Percentiles rank a stretch among this genome's conserved stretches.
Conservation (phyloP, 208 protist genomes). For the Histomonas meleagridis region DNA sequence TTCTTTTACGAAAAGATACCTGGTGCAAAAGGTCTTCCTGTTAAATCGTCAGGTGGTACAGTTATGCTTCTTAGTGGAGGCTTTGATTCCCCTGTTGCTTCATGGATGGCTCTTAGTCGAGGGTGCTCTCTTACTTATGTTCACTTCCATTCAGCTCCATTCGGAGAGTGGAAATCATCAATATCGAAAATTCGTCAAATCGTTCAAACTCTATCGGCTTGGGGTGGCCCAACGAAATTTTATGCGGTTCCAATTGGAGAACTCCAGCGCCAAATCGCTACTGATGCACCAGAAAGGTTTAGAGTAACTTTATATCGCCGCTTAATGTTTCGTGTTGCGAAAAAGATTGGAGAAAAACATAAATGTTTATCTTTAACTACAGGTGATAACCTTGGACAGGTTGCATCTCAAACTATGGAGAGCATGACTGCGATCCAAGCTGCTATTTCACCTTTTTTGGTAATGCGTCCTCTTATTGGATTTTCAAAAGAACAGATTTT, state of each 20-base stretch:
- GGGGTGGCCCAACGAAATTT: background rate
- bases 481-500: conserved; percentile 27
- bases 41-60: background rate
- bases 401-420: conserved; percentile 20
- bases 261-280: background rate
- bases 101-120: background rate
- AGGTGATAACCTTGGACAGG: conserved; percentile 13
- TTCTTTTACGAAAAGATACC: background rate
- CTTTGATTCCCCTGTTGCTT: background rate
- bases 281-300: background rate
- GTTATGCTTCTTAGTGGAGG: background rate
- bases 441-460: background rate
- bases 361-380: background rate
- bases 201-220: background rate
- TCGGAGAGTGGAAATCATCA: background rate
- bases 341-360: background rate
- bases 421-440: background rate
- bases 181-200: background rate
- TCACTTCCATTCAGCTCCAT: conserved; percentile 31
- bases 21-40: background rate
- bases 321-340: conserved; percentile 1
- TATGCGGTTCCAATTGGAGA: conserved; percentile 22
- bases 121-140: background rate
- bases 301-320: background rate
- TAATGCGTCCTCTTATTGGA: background rate